Evolutionary conservation across 305 asterid genomes (phyloP), one percentile per base, ranked within the genome.

Genomic region (Ilex paraguariensis): DNA sequence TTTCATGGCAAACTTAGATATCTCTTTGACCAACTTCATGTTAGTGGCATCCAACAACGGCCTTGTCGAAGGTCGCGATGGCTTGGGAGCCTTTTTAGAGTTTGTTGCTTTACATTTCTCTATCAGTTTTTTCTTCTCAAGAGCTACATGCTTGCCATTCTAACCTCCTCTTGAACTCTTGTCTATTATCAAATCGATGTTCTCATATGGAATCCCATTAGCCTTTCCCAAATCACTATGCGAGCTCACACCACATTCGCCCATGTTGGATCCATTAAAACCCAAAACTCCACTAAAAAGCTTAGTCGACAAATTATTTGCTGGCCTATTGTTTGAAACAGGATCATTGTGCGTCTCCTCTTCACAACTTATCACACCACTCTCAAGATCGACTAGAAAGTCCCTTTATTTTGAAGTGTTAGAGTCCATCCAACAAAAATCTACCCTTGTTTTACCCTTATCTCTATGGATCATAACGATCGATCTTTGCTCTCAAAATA

Each of bases 61-160:
- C n/a, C 84, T 86, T 64, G 73, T 83, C 6, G 87, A 90, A 11
- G 87, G 90, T n/a, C 87, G 77, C 3, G 87, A 90, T 1, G 94
- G 94, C 66, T 85, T 85, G 9, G 76, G 65, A 51, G 83, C 71
- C 62, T 65, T 81, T 40, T 71, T 77, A 15, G 52, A 61, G 53
- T 73, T 79, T 42, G 65, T 73, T 0, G 36, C 63, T 72, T 62
- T 77, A 1, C 57, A 65, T 30, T 72, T 71, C 68, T n/a, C n/a
- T n/a, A n/a, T n/a, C n/a, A n/a, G n/a, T n/a, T n/a, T n/a, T 62
- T 63, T 72, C 65, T 66, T 79, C 14, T 61, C 79, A 10, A 62
- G 66, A 1, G 69, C 74, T 21, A 9, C 53, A 17, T 13, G 64
- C 60, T 70, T 77, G 30, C 67, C 66, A 3, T 30, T 45, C 50